A percentile compares a stretch with the other conserved stretches of the same genome.
These are phyloP conservation scores for Kalmanozyma brasiliensis DNA, from an alignment of 1,284 basidiomycete genomes.

Conservation along the genomic window DNA sequence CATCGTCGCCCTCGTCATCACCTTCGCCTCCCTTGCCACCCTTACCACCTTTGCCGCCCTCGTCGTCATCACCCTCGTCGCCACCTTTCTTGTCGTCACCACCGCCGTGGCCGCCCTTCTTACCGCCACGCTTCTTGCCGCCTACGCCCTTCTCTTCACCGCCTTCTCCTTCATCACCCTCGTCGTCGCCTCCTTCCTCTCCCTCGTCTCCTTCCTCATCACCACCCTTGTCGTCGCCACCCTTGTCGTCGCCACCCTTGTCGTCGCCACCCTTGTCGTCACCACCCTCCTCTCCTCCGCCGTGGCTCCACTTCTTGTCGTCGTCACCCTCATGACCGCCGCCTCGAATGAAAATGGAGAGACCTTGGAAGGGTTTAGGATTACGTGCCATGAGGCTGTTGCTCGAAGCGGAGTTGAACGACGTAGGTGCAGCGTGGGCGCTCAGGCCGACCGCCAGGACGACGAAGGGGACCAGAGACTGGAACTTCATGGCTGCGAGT, in stretches of 20 bases:
- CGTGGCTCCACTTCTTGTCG: too few relatives aligned
- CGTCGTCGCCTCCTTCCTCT: constrained; percentile 3
- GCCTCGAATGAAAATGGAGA: constrained; percentile 15
- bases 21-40: constrained; percentile 5
- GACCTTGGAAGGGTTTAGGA: neutral
- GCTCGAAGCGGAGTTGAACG: constrained; percentile 2
- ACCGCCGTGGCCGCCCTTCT: constrained; percentile 2
- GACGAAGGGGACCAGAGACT: constrained; percentile 28
- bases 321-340: constrained; percentile 3
- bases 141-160: constrained; percentile 9
- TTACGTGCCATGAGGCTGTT: constrained; percentile 18
- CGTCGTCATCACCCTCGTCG: constrained; percentile 11
- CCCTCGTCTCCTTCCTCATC: constrained; percentile 12
- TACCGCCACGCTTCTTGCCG: constrained; percentile 4
- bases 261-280: constrained; percentile 1
- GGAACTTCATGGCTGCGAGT: constrained; percentile 25
- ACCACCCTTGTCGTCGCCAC: constrained; percentile 5
- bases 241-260: constrained; percentile 2
- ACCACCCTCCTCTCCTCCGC: neutral
- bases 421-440: constrained; percentile 30
- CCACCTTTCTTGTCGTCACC: constrained; percentile 3
- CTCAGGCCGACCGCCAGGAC: constrained; percentile 31
- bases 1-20: neutral
- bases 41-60: constrained; percentile 11
- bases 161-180: neutral